Evolutionary conservation across 2,329 filamentous ascomycete genomes (phyloP), one percentile per base, ranked within the genome.

Genomic region (Fusarium tricinctum): DNA sequence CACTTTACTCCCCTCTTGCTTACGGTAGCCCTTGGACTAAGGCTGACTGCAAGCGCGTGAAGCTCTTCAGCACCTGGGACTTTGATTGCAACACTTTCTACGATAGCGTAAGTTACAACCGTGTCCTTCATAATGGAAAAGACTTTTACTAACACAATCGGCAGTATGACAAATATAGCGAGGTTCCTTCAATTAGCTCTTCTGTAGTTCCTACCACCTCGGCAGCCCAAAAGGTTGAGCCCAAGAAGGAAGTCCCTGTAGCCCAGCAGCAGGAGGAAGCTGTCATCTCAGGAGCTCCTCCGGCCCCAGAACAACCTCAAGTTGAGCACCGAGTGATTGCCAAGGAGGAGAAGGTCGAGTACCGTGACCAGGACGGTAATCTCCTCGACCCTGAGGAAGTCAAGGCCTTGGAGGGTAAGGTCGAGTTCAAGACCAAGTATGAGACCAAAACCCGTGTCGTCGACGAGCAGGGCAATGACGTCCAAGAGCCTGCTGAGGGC

Each of bases 21-120:
- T 99, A 99, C 76, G 96, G 96, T 65, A 97, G 97, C 78, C 84
- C 89, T 51, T 99, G 96, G 96, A 99, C 95, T 51, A 92, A 93
- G 83, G 83, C 86, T 61, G 91, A 96, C 75, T 99, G 96, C 85
- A 90, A 89, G 72, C 89, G 89, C 58, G 91, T 96, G 65, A 98
- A 98, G 84, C 84, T 99, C 14, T 90, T 98, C 77, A 84, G 86
- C 60, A 91, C 89, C 3, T 99, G 96, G 96, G 96, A 99, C 78
- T 99, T 95, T 87, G 96, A 99, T 80, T 99, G 96, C 87, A 97
- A 97, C 80, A 94, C 88, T 63, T 99, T 99, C 84, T 85, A 91
- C 73, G 90, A 90, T 70, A 89, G 89, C 77, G 94, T 97, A 89
- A 92, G 92, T 91, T 13, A 74, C 28, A 10, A 23, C 19, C n/a